Conservation (phyloP, 2,329 filamentous ascomycete genomes). For the Dryadomyces quercivorus region DNA sequence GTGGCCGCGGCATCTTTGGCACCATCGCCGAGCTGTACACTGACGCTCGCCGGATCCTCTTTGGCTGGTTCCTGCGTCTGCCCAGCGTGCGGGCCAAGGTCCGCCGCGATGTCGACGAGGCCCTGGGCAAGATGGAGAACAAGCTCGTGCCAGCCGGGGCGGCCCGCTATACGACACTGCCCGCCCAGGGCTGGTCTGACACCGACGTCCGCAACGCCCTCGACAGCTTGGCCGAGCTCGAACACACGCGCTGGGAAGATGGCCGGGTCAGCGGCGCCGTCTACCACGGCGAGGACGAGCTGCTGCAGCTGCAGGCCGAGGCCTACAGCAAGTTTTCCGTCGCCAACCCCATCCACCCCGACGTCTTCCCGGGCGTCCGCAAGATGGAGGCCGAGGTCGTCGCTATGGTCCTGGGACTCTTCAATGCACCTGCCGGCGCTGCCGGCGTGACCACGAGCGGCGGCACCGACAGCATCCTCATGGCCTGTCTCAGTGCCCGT, state of each 20-base stretch:
- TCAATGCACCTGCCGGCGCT: constrained; percentile 75
- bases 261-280: constrained; percentile 89
- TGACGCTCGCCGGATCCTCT: constrained; percentile 58
- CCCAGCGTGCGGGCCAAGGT: constrained; percentile 82
- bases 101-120: constrained; percentile 69
- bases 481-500: constrained; percentile 83
- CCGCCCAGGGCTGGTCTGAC: constrained; percentile 69
- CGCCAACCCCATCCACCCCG: constrained; percentile 91
- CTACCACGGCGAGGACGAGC: constrained; percentile 79
- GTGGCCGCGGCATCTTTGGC: constrained; percentile 77
- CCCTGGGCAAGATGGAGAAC: constrained; percentile 65
- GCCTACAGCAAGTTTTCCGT: constrained; percentile 93
- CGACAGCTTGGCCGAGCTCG: constrained; percentile 65
- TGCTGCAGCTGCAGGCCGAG: constrained; percentile 78
- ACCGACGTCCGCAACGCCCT: constrained; percentile 74
- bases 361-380: constrained; percentile 92
- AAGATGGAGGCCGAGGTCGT: constrained; percentile 99
- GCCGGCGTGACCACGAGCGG: constrained; percentile 86
- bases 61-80: constrained; percentile 73
- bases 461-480: constrained; percentile 91
- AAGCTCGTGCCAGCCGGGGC: constrained; percentile 71
- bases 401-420: constrained; percentile 83
- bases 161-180: constrained; percentile 57
- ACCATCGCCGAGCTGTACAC: constrained; percentile 64
- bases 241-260: constrained; percentile 95